Evolutionary conservation across 2,329 filamentous ascomycete genomes (phyloP).

Genomic region (Ascosphaera apis): DNA sequence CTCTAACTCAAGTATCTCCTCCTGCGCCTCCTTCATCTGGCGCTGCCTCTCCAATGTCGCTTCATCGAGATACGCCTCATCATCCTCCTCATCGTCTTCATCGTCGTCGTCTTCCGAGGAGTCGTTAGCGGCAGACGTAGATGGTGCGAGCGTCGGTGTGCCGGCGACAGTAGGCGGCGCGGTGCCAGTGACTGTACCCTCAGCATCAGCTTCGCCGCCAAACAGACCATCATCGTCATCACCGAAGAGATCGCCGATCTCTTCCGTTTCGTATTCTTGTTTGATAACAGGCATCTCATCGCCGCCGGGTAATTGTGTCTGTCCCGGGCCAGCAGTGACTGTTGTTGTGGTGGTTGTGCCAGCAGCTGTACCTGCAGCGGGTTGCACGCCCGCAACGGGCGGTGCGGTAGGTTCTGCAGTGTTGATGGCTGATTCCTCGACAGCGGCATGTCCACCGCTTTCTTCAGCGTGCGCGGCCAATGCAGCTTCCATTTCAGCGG

Average conservation of each 20-base stretch:
- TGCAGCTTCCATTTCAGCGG: constrained; percentile 22
- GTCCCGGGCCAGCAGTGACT: constrained; percentile 4
- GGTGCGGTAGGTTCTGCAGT: constrained; percentile 8
- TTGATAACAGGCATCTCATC: no score
- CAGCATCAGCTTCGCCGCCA: constrained; percentile 3
- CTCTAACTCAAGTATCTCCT: constrained; percentile 22
- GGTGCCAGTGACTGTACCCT: constrained; percentile 1
- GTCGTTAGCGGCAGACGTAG: constrained; percentile 15
- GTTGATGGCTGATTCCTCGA: no score
- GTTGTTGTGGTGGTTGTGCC: constrained; percentile 7
- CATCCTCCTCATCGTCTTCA: constrained; percentile 14
- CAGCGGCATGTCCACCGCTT: constrained; percentile 11
- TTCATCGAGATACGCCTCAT: constrained; percentile 19
- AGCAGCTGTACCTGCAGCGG: constrained; percentile 9
- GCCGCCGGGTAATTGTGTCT: no score
- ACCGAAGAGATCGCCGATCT: not conserved
- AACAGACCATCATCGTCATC: constrained; percentile 1
- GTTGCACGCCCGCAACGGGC: constrained; percentile 6
- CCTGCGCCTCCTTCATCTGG: constrained; percentile 20
- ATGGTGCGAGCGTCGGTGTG: constrained; percentile 13
- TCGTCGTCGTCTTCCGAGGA: constrained; percentile 20
- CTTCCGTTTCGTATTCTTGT: constrained; percentile 1
- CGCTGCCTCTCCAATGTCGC: constrained; percentile 20
- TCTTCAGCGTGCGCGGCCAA: constrained; percentile 17
- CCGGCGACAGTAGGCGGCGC: constrained; percentile 7